phyloP scores from a whole-genome alignment of 164 flowering plant species.

The Chimonanthus praecox region DNA sequence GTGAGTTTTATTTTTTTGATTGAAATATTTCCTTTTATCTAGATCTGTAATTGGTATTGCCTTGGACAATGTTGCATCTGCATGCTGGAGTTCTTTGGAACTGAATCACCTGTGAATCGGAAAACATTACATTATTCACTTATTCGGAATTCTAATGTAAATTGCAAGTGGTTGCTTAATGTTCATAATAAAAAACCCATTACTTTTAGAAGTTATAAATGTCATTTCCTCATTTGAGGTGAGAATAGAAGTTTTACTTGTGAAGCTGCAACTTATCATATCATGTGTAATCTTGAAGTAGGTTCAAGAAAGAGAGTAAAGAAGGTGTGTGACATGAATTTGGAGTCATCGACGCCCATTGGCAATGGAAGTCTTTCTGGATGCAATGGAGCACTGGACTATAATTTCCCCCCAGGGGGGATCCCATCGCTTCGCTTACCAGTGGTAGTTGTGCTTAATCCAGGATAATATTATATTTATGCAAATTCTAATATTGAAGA shows the following conservation, averaged over 20 bases:
- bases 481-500: no score
- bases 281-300: conserved; percentile 6
- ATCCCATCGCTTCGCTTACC: conserved; percentile 36
- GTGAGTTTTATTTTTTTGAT: neutral
- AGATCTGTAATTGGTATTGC: neutral
- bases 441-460: conserved; percentile 26
- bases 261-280: neutral
- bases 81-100: neutral
- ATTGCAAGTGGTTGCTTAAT: neutral
- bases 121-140: no score
- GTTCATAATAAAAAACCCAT: neutral
- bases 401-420: conserved; percentile 34
- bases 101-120: neutral
- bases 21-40: neutral
- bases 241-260: neutral
- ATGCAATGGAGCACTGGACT: conserved; percentile 11
- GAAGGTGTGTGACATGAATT: conserved; percentile 40
- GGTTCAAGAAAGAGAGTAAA: conserved; percentile 59
- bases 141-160: neutral
- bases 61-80: neutral
- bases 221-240: neutral
- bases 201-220: neutral
- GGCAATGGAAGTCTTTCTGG: conserved; percentile 25
- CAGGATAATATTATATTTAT: neutral
- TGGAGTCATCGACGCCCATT: conserved; percentile 21